Percentiles rank a stretch among this genome's conserved stretches.
phyloP scores from a whole-genome alignment of 805 yeast species.

The Sugiyamaella mastotermitis region DNA sequence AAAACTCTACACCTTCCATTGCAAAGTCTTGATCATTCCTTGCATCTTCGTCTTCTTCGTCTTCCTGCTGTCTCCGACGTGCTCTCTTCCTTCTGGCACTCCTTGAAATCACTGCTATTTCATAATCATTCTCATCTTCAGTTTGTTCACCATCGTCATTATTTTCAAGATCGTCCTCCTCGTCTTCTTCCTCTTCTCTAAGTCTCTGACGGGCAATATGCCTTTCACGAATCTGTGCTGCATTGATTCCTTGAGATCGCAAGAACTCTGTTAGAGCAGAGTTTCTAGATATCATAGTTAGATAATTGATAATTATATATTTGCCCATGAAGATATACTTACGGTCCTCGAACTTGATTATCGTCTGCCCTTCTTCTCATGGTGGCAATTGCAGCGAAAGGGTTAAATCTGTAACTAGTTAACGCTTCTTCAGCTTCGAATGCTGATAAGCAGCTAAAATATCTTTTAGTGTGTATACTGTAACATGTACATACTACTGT shows the following conservation, averaged over 20 bases:
- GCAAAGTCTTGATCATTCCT: not conserved
- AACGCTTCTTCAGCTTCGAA: too few species aligned
- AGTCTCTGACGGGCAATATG: conserved; percentile 12
- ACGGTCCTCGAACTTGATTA: too few species aligned
- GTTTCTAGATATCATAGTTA: too few species aligned
- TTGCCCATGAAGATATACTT: too few species aligned
- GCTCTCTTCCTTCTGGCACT: conserved; percentile 36
- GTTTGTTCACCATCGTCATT: conserved; percentile 19
- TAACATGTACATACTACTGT: too few species aligned
- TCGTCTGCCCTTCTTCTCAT: too few species aligned
- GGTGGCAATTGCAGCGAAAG: too few species aligned
- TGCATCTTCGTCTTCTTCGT: conserved; percentile 36
- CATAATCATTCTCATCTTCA: conserved; percentile 12
- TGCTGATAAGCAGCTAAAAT: too few species aligned
- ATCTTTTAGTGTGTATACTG: too few species aligned
- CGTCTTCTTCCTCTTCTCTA: conserved; percentile 23
- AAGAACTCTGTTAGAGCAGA: conserved; percentile 87
- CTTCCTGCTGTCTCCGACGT: conserved; percentile 29
- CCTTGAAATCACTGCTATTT: conserved; percentile 26
- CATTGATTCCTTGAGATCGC: conserved; percentile 76
- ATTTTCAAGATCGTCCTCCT: conserved; percentile 21
- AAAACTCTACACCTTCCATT: conserved; percentile 50
- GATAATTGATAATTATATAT: too few species aligned
- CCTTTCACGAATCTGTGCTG: conserved; percentile 59
- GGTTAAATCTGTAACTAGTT: too few species aligned